Evolutionary conservation across 2,329 filamentous ascomycete species (phyloP).

Genomic region (Nothopassalora personata): DNA sequence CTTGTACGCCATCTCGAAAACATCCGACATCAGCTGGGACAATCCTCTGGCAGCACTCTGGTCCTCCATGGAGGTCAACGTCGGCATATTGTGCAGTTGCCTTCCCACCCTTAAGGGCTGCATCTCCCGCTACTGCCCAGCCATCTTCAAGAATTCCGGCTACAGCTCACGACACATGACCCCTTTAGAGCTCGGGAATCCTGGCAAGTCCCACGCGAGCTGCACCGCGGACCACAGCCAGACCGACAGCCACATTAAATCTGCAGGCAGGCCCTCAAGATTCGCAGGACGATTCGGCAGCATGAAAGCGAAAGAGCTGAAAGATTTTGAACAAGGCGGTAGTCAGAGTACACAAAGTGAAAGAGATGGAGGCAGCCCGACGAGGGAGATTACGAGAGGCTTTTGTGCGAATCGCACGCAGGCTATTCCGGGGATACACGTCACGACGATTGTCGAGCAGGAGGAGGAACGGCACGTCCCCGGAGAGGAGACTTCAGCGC

Average conservation of each 20-base stretch:
- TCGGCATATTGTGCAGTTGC: constrained; percentile 27
- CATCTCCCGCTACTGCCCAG: constrained; percentile 25
- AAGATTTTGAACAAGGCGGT: constrained; percentile 2
- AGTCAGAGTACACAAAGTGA: constrained; percentile 5
- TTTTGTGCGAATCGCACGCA: background rate
- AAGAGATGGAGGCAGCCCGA: background rate
- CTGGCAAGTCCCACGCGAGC: constrained; percentile 9
- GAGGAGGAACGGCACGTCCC: constrained; percentile 9
- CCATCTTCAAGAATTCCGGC: constrained; percentile 16
- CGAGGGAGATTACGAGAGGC: background rate
- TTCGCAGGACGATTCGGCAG: constrained; percentile 4
- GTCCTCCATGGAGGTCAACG: constrained; percentile 27
- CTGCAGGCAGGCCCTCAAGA: background rate
- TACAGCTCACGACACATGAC: background rate
- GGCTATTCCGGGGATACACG: constrained; percentile 9
- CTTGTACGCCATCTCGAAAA: constrained; percentile 23
- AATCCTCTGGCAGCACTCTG: constrained; percentile 26
- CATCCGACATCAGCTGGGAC: constrained; percentile 26
- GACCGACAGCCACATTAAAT: constrained; percentile 1
- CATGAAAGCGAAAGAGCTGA: background rate
- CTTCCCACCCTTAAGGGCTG: constrained; percentile 27
- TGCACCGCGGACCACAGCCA: constrained; percentile 4
- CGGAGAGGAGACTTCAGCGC: constrained; percentile 4
- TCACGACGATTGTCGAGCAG: constrained; percentile 19
- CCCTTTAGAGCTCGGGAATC: background rate